A percentile compares a stretch with the other conserved stretches of the same genome.
Conservation (phyloP, 192 early-diverging fungal genomes). For the Kappamyces sp. region DNA sequence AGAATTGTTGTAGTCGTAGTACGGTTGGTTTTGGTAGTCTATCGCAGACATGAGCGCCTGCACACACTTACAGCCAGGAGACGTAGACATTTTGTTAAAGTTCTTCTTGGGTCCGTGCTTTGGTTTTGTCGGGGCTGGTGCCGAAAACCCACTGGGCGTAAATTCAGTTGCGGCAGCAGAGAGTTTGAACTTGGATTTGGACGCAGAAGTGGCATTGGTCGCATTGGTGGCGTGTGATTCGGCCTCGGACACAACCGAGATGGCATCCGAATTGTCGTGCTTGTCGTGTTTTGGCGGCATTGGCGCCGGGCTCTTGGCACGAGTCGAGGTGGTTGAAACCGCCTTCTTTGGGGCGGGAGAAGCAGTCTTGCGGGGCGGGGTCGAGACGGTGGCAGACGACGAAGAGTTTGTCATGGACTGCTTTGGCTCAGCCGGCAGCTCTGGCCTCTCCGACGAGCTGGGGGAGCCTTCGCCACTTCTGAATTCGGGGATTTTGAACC, state of each 20-base stretch:
- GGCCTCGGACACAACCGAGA: conserved; percentile 7
- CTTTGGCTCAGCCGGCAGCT: background rate
- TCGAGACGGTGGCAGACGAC: background rate
- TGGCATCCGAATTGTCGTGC: conserved; percentile 1
- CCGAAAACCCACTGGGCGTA: conserved; percentile 1
- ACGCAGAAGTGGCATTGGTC: conserved; percentile 9
- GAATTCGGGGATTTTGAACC: background rate
- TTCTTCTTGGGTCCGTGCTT: background rate
- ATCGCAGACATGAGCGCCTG: no score
- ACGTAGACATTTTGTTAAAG: conserved; percentile 1
- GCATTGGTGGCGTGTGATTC: conserved; percentile 10
- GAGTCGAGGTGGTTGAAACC: background rate
- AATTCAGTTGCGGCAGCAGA: conserved; percentile 11
- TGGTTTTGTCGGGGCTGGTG: background rate
- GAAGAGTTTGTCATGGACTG: no score
- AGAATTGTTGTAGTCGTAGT: no score
- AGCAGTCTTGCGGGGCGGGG: background rate
- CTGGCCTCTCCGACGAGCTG: background rate
- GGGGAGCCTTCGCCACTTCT: background rate
- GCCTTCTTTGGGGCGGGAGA: background rate
- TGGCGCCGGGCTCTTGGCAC: background rate
- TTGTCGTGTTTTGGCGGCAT: background rate
- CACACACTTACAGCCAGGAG: no score
- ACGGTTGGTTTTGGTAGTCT: no score
- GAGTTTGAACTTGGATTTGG: conserved; percentile 4